phyloP scores from a whole-genome alignment of 441 rosid genomes.

The Adansonia gregorii region DNA sequence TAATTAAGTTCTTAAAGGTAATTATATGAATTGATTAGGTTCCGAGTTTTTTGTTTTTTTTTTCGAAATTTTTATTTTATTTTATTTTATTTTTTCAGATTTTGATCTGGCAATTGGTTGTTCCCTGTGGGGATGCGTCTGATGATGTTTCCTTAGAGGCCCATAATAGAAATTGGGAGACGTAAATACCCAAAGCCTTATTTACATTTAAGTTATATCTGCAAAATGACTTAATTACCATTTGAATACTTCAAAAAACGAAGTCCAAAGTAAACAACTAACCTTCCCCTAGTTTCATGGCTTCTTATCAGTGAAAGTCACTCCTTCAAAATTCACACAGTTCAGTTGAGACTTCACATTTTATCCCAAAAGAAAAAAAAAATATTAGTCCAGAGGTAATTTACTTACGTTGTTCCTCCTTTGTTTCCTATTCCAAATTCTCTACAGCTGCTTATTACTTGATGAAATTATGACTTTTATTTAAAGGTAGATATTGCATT shows the following conservation, averaged over 20 bases:
- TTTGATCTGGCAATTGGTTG: not conserved
- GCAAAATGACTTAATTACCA: conserved; percentile 4
- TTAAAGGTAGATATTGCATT: not conserved
- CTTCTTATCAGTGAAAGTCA: not conserved
- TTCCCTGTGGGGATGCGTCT: too few relatives aligned
- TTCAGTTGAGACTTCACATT: not conserved
- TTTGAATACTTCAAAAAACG: conserved; percentile 19
- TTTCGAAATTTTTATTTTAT: too few relatives aligned
- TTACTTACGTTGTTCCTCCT: not conserved
- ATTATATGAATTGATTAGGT: too few relatives aligned
- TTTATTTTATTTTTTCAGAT: not conserved
- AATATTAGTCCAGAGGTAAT: not conserved
- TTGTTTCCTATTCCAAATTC: not conserved
- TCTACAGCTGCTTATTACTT: not conserved
- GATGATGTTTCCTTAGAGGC: too few relatives aligned
- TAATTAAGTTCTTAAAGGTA: too few relatives aligned
- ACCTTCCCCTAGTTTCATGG: conserved; percentile 13
- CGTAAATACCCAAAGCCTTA: not conserved
- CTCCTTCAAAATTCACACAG: not conserved
- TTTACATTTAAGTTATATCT: not conserved
- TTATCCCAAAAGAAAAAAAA: not conserved
- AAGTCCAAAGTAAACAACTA: not conserved
- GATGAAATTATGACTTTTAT: not conserved
- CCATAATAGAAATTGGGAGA: not conserved
- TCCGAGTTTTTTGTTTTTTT: too few relatives aligned